Base-by-base conservation (phyloP, 2,329 filamentous ascomycete species). In the Lecanicillium sp. region DNA sequence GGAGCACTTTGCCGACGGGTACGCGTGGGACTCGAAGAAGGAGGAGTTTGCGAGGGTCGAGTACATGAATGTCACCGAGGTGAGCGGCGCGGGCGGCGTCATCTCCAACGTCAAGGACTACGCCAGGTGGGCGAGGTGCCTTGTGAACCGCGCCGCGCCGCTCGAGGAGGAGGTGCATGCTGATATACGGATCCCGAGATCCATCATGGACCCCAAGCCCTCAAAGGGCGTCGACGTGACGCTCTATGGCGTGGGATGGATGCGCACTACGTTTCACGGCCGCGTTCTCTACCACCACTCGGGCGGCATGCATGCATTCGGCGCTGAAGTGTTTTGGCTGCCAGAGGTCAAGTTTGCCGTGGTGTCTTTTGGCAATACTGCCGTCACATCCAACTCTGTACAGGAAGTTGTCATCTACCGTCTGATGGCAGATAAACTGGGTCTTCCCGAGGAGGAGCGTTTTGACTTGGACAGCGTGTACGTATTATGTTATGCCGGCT, bases 341-440 rank as follows among this genome's bases (percentile, higher is more conserved):
- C 61, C 60, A 0, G 49, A 56, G 0, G 44, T 42, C n/a, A 47
- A 55, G 12, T 54, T 56, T 30, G 60, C 56, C 0, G 46, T 62
- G 8, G 52, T 59, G 2, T 48, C 51, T 0, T 56, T 63, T 44
- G 48, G 43, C 5, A 77, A 75, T 39, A 69, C 65, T 17, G 62
- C 58, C 8, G 11, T 50, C 5, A 62, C 59, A 3, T 62, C 62
- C 3, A 67, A 65, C 33, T 43, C 44, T 3, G 58, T 42, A 2
- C 40, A 46, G 3, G 45, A 54, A 0, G 33, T 53, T 1, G 19
- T 61, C 7, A 44, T 50, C 4, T 55, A 52, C 32, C 49, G 46
- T 8, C 41, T 63, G 6, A 43, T 62, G 2, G 50, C 57, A 7
- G 58, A 62, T 4, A 53, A 49, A 34, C 38, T 61, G 8, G 39